A percentile compares a stretch with the other conserved stretches of the same genome.
These are phyloP conservation scores for Agastache rugosa DNA, from an alignment of 257 asterid species.

Conservation along the genomic window DNA sequence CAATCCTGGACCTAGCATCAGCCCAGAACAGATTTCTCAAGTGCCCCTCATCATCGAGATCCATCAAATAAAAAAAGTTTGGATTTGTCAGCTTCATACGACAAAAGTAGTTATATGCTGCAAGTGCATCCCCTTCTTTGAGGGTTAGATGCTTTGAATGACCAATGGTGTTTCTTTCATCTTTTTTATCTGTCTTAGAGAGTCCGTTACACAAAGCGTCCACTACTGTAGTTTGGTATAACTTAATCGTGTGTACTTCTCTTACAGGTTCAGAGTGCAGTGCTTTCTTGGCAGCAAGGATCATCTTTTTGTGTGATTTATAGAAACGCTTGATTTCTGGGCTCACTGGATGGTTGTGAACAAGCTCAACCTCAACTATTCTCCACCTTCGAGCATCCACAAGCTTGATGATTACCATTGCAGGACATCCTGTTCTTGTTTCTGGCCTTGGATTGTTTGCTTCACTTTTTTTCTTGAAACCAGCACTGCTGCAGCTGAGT, in stretches of 20 bases:
- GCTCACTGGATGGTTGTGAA: conserved; percentile 66
- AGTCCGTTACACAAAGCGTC: conserved; percentile 41
- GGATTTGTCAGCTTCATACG: conserved; percentile 67
- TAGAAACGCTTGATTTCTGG: conserved; percentile 63
- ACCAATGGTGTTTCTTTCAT: conserved; percentile 31
- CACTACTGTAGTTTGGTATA: conserved; percentile 45
- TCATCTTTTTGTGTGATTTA: conserved; percentile 67
- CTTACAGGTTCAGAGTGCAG: conserved; percentile 45
- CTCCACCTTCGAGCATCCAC: conserved; percentile 63
- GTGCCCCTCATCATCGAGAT: conserved; percentile 62
- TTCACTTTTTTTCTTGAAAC: conserved; percentile 68
- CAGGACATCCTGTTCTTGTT: conserved; percentile 74
- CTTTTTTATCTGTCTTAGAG: conserved; percentile 40
- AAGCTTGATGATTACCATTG: conserved; percentile 63
- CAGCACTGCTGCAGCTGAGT: conserved; percentile 69
- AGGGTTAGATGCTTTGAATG: conserved; percentile 54
- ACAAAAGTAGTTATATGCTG: conserved; percentile 59
- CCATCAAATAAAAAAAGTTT: conserved; percentile 58
- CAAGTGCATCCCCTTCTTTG: conserved; percentile 64
- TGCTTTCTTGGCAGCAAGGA: conserved; percentile 48
- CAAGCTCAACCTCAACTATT: conserved; percentile 61
- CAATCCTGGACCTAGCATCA: conserved; percentile 63
- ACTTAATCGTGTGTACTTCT: conserved; percentile 64
- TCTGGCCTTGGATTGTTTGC: conserved; percentile 69
- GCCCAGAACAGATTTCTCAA: conserved; percentile 64